Conservation (phyloP, 257 asterid species). For the Solanum stenotomum region DNA sequence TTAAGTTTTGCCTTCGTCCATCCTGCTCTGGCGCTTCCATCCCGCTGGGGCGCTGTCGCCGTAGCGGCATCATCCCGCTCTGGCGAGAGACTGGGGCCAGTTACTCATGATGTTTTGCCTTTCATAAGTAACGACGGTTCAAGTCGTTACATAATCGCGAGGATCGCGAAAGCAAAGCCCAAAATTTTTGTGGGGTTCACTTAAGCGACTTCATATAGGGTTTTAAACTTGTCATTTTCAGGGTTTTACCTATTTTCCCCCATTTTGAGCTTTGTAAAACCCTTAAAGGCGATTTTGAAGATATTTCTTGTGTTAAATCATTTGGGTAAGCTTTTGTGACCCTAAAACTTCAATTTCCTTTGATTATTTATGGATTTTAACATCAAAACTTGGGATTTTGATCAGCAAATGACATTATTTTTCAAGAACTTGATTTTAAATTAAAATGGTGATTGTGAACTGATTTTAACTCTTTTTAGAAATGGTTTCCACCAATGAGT, state of each 20-base stretch:
- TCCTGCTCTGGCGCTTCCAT: too few species aligned
- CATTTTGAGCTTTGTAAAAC: neutral
- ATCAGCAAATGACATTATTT: neutral
- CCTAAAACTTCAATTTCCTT: neutral
- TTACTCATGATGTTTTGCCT: too few species aligned
- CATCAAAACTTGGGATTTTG: neutral
- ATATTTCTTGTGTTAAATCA: too few species aligned
- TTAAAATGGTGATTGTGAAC: neutral
- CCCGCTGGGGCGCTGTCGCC: too few species aligned
- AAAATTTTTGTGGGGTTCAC: neutral
- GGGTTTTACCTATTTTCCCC: neutral
- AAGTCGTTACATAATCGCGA: too few species aligned
- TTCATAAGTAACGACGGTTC: too few species aligned
- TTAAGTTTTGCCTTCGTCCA: too few species aligned
- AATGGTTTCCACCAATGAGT: neutral
- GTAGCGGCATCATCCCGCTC: too few species aligned
- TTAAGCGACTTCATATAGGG: neutral
- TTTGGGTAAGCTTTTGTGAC: neutral
- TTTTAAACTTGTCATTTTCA: neutral
- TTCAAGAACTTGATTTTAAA: neutral
- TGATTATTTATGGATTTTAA: neutral
- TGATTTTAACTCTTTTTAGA: neutral
- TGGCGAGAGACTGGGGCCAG: too few species aligned
- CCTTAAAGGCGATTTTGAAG: neutral
- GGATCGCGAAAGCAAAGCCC: neutral